These are phyloP conservation scores for Penicillium tannophilum DNA, from an alignment of 495 filamentous ascomycete genomes.

Conservation along the genomic window DNA sequence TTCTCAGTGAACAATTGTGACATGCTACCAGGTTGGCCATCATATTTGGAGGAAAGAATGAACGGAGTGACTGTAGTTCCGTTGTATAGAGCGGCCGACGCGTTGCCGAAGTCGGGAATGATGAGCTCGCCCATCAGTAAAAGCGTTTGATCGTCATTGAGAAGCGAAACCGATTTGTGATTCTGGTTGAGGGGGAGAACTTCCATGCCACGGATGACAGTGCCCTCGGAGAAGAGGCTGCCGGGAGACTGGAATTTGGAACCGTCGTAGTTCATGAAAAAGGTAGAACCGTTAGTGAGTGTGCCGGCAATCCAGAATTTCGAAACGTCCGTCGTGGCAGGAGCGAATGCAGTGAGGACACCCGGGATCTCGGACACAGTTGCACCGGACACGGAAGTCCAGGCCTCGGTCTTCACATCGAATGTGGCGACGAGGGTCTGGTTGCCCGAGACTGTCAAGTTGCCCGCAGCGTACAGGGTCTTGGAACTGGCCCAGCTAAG, in stretches of 20 bases:
- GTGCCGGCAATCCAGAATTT: constrained; percentile 80
- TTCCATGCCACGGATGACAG: constrained; percentile 76
- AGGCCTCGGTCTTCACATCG: constrained; percentile 60
- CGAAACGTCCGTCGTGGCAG: constrained; percentile 65
- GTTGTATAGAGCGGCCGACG: constrained; percentile 86
- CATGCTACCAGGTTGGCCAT: constrained; percentile 69
- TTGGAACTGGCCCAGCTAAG: constrained; percentile 75
- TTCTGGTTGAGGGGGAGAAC: constrained; percentile 67
- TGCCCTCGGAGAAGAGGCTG: constrained; percentile 60
- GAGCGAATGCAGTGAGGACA: constrained; percentile 71
- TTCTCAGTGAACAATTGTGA: constrained; percentile 77
- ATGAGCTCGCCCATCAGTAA: constrained; percentile 79
- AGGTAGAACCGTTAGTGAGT: constrained; percentile 66
- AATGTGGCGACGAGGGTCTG: constrained; percentile 73
- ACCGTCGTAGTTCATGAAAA: constrained; percentile 76
- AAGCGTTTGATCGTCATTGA: constrained; percentile 69
- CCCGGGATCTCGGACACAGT: constrained; percentile 65
- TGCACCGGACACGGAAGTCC: constrained; percentile 67
- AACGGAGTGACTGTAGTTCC: constrained; percentile 78
- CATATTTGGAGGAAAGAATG: constrained; percentile 68
- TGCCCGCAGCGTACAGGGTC: constrained; percentile 73
- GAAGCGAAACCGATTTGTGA: constrained; percentile 64
- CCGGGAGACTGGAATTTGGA: constrained; percentile 59
- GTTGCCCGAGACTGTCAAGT: constrained; percentile 67
- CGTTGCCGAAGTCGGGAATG: constrained; percentile 74